Percentiles rank a stretch among this genome's conserved stretches.
Evolutionary conservation across 2,329 filamentous ascomycete genomes (phyloP).

Genomic region (Canariomyces notabilis): DNA sequence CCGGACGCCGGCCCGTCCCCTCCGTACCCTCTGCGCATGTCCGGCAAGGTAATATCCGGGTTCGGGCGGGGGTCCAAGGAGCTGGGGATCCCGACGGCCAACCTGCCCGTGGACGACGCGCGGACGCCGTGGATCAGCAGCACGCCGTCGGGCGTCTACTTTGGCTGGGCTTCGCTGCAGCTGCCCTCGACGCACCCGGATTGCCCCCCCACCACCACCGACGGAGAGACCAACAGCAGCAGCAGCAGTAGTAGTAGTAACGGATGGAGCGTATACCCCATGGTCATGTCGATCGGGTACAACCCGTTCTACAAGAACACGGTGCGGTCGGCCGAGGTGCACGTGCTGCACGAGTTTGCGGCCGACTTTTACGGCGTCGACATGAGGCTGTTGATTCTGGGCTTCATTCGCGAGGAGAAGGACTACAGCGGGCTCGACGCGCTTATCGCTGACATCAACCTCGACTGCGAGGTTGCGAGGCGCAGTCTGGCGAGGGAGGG

Average conservation of each 20-base stretch:
- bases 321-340: slow-evolving; percentile 80
- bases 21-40: slow-evolving; percentile 79
- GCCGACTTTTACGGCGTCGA: slow-evolving; percentile 79
- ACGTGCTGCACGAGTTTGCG: slow-evolving; percentile 73
- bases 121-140: slow-evolving; percentile 55
- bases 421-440: slow-evolving; percentile 83
- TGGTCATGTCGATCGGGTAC: slow-evolving; percentile 93
- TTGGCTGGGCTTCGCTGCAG: slow-evolving; percentile 77
- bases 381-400: slow-evolving; percentile 75
- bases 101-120: slow-evolving; percentile 68
- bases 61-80: slow-evolving; percentile 94
- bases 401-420: slow-evolving; percentile 82
- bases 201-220: slow-evolving; percentile 9
- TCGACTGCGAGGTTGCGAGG: slow-evolving; percentile 79
- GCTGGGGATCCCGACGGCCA: slow-evolving; percentile 95
- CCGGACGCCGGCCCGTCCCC: slow-evolving; percentile 64
- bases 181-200: slow-evolving; percentile 48
- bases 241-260: background rate
- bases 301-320: slow-evolving; percentile 97
- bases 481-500: slow-evolving; percentile 62
- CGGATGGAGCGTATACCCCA: slow-evolving; percentile 57
- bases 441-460: slow-evolving; percentile 79
- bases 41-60: slow-evolving; percentile 83
- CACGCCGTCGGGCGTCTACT: slow-evolving; percentile 81
- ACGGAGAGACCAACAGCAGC: background rate